Percentiles rank a stretch among this genome's conserved stretches.
phyloP scores from a whole-genome alignment of 2,329 filamentous ascomycete genomes.

The Septoria petroselini region DNA sequence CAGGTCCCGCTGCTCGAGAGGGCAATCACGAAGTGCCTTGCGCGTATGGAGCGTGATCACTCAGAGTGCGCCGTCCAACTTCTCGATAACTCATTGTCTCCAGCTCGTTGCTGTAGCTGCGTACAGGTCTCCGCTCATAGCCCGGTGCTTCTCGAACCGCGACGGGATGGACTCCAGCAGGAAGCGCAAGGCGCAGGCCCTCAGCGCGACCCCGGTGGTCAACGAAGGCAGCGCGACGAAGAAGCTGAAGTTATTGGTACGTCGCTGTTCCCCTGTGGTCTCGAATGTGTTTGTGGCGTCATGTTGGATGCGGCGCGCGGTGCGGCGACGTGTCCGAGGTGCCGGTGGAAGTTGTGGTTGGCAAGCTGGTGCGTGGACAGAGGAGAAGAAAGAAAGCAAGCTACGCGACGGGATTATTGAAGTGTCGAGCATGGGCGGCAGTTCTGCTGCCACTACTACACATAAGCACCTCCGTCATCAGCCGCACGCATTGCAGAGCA shows the following conservation, averaged over 20 bases:
- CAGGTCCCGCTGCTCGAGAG: neutral
- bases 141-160: neutral
- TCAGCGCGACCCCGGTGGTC: constrained; percentile 46
- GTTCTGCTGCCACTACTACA: constrained; percentile 25
- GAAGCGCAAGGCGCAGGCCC: constrained; percentile 56
- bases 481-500: constrained; percentile 24
- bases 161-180: constrained; percentile 43
- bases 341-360: constrained; percentile 8
- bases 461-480: constrained; percentile 32
- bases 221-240: constrained; percentile 55
- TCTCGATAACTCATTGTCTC: neutral
- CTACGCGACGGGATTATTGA: constrained; percentile 27
- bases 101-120: neutral
- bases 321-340: constrained; percentile 3
- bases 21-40: constrained; percentile 3
- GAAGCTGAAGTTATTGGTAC: constrained; percentile 58
- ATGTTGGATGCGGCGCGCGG: constrained; percentile 8
- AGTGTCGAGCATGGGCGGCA: constrained; percentile 29
- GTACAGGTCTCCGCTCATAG: neutral
- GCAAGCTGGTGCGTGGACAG: constrained; percentile 13
- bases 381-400: constrained; percentile 19
- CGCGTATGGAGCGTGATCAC: constrained; percentile 1
- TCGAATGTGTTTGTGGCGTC: constrained; percentile 1
- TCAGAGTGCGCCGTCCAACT: neutral
- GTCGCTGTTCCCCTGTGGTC: constrained; percentile 36